Evolutionary conservation across 164 flowering plant species (phyloP).

Genomic region (Umbilicus rupestris): DNA sequence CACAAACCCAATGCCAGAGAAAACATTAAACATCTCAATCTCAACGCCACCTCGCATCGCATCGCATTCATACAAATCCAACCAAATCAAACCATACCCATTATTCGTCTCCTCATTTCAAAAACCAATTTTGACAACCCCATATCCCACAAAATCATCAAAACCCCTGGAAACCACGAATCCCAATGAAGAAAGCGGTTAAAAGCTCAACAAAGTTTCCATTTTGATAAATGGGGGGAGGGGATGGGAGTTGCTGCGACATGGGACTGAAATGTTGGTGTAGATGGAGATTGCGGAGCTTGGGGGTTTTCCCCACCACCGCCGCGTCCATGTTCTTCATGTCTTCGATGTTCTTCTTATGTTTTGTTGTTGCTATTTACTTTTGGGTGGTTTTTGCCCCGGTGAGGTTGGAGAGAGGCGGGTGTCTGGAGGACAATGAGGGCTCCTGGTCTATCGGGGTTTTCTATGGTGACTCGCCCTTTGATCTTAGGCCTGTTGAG

Average conservation of each 20-base stretch:
- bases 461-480: constrained; percentile 79
- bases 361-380: constrained; percentile 31
- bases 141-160: neutral
- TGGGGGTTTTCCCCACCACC: constrained; percentile 22
- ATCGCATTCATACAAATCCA: neutral
- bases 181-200: neutral
- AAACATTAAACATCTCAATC: neutral
- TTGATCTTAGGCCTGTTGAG: constrained; percentile 72
- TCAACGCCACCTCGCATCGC: neutral
- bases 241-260: constrained; percentile 20
- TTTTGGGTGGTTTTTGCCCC: constrained; percentile 35
- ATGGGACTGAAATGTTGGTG: constrained; percentile 41
- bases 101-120: neutral
- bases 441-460: constrained; percentile 96
- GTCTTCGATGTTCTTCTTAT: constrained; percentile 18
- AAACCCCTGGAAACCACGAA: neutral
- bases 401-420: constrained; percentile 20
- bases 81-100: neutral
- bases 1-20: neutral
- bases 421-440: constrained; percentile 70
- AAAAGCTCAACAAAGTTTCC: neutral
- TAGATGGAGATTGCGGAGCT: constrained; percentile 25
- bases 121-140: neutral
- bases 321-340: constrained; percentile 26
- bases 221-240: constrained; percentile 1